A percentile compares a stretch with the other conserved stretches of the same genome.
Evolutionary conservation across 2,329 filamentous ascomycete species (phyloP).

Genomic region (Hypocreales sp.): DNA sequence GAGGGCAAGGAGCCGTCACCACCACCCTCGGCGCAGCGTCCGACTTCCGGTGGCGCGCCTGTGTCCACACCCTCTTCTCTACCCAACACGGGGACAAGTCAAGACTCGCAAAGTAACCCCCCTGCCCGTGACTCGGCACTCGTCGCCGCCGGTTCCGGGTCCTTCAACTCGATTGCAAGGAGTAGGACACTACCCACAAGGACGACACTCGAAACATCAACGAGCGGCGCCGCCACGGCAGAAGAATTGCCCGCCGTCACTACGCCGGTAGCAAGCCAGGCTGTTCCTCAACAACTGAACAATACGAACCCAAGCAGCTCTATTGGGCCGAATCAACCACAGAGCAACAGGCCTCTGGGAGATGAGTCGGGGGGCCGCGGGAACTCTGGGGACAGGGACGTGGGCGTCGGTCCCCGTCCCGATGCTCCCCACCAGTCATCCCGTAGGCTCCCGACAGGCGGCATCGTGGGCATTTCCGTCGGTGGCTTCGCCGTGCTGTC

Average conservation of each 20-base stretch:
- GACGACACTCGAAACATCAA: constrained; percentile 1
- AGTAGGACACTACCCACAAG: background rate
- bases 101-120: no score
- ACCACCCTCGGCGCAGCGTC: no score
- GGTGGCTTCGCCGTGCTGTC: constrained; percentile 27
- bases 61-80: no score
- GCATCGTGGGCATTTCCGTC: constrained; percentile 34
- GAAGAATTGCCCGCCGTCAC: no score
- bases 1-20: no score
- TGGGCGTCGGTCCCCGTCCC: constrained; percentile 3
- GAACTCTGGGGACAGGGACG: background rate
- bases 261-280: no score
- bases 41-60: no score
- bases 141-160: no score
- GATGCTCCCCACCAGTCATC: constrained; percentile 3
- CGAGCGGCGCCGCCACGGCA: no score
- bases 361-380: background rate
- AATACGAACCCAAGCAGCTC: background rate
- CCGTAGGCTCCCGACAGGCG: constrained; percentile 9
- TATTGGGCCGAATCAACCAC: background rate
- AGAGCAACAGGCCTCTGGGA: background rate
- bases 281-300: background rate
- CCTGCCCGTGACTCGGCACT: no score
- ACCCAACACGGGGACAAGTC: no score
- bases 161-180: no score